Evolutionary conservation across 768 basidiomycete species (phyloP).

Genomic region (Calocybe gangraenosa): DNA sequence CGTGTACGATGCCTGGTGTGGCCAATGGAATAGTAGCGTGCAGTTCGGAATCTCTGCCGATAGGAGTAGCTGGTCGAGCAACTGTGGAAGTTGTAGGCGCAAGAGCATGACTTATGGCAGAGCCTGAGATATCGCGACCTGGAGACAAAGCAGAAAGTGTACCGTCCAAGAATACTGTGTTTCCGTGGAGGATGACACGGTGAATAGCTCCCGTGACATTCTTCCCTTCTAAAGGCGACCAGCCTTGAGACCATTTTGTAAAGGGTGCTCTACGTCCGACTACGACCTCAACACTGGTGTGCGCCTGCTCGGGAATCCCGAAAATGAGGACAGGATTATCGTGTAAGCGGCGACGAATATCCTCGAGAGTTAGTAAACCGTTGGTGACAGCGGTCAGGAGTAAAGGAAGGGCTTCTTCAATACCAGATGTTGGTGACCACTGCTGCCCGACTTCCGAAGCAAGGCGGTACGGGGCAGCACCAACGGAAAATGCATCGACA

Average conservation of each 20-base stretch:
- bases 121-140: conserved; percentile 72
- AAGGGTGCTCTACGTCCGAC: conserved; percentile 71
- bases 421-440: conserved; percentile 70
- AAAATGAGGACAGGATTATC: conserved; percentile 95
- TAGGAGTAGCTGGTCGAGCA: conserved; percentile 19
- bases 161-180: conserved; percentile 89
- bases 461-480: conserved; percentile 75
- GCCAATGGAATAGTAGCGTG: conserved; percentile 25
- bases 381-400: conserved; percentile 82
- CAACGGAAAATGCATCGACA: conserved; percentile 91
- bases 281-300: conserved; percentile 91
- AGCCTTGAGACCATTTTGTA: conserved; percentile 42
- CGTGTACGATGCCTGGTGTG: conserved; percentile 18
- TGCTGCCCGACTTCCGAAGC: conserved; percentile 57
- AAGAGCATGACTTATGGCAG: conserved; percentile 42
- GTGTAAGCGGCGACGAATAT: conserved; percentile 76
- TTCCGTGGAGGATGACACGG: conserved; percentile 85
- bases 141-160: conserved; percentile 50
- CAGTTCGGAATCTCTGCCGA: conserved; percentile 27
- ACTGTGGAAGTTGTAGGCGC: conserved; percentile 5
- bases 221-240: conserved; percentile 79
- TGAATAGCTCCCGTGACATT: conserved; percentile 74
- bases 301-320: conserved; percentile 77
- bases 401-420: conserved; percentile 84
- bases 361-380: conserved; percentile 76